Conservation (phyloP, 2,329 filamentous ascomycete species). For the Torrubiellomyces zombiae region DNA sequence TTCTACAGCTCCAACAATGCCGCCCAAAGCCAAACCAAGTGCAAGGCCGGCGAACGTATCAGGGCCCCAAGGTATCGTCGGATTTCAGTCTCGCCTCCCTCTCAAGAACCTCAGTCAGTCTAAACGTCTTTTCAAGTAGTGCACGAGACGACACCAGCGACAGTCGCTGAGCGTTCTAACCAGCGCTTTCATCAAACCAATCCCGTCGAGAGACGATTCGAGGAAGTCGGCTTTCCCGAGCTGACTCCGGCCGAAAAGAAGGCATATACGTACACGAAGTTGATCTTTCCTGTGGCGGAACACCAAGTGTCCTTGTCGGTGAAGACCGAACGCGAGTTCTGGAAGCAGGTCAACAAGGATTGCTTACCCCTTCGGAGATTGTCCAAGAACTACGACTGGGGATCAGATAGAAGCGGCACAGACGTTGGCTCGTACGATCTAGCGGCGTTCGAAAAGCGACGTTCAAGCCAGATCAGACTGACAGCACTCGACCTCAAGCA, state of each 20-base stretch:
- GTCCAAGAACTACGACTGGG: constrained; percentile 27
- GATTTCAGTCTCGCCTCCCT: constrained; percentile 1
- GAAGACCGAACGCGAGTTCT: constrained; percentile 39
- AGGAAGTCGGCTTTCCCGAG: constrained; percentile 25
- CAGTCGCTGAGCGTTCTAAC: constrained; percentile 29
- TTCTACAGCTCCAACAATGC: constrained; percentile 7
- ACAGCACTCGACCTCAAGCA: constrained; percentile 26
- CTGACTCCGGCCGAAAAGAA: constrained; percentile 31
- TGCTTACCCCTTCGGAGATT: constrained; percentile 30
- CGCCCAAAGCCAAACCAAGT: constrained; percentile 9
- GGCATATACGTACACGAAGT: constrained; percentile 28
- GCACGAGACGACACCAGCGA: constrained; percentile 21
- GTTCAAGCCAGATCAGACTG: constrained; percentile 24
- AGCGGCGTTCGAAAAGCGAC: constrained; percentile 26
- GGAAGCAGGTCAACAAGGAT: constrained; percentile 37
- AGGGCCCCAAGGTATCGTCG: constrained; percentile 10
- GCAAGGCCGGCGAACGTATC: constrained; percentile 7
- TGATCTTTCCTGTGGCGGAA: constrained; percentile 24
- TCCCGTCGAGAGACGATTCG: constrained; percentile 27
- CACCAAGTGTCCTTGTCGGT: constrained; percentile 18
- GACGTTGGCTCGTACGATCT: constrained; percentile 30
- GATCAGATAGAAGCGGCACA: constrained; percentile 30
- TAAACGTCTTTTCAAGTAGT: no score
- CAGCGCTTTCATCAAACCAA: constrained; percentile 33
- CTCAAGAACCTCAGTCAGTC: no score